A percentile compares a stretch with the other conserved stretches of the same genome.
Evolutionary conservation across 2,329 filamentous ascomycete species (phyloP).

Genomic region (Aureobasidium sp.): DNA sequence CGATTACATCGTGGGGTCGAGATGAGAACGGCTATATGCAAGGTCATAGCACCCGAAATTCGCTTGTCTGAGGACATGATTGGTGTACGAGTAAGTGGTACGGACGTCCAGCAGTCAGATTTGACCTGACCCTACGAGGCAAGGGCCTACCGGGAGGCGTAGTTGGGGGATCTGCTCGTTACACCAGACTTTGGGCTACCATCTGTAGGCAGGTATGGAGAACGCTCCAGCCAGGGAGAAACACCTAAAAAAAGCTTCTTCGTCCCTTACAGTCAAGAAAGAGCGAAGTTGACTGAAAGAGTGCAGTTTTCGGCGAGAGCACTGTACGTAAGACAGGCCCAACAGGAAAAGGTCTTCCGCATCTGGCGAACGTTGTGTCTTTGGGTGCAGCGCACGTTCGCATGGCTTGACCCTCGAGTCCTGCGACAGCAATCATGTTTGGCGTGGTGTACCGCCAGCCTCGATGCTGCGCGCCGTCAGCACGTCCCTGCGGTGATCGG

Average conservation of each 20-base stretch:
- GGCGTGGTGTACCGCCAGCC: slow-evolving; percentile 2
- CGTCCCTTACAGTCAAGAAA: not conserved
- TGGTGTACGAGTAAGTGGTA: not conserved
- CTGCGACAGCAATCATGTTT: not conserved
- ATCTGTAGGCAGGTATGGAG: not conserved
- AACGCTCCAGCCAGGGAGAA: not conserved
- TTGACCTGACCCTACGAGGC: not conserved
- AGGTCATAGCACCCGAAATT: slow-evolving; percentile 4
- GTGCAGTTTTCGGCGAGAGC: slow-evolving; percentile 1
- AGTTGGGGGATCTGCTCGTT: slow-evolving; percentile 8
- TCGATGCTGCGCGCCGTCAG: not conserved
- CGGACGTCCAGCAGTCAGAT: not conserved
- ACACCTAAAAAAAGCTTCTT: not conserved
- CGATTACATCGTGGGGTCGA: not conserved
- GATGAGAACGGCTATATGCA: slow-evolving; percentile 3
- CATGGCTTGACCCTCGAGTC: not conserved
- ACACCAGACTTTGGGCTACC: not conserved
- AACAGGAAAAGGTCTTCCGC: not conserved
- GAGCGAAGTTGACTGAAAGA: not conserved
- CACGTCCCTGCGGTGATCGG: not conserved
- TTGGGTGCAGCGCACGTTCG: not conserved
- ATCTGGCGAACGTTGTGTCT: not conserved
- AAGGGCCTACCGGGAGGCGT: not conserved
- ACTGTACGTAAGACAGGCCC: not conserved
- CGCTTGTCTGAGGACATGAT: not conserved